Base-by-base conservation (phyloP, 2,329 filamentous ascomycete genomes). In the Chaetomiaceae sp. region DNA sequence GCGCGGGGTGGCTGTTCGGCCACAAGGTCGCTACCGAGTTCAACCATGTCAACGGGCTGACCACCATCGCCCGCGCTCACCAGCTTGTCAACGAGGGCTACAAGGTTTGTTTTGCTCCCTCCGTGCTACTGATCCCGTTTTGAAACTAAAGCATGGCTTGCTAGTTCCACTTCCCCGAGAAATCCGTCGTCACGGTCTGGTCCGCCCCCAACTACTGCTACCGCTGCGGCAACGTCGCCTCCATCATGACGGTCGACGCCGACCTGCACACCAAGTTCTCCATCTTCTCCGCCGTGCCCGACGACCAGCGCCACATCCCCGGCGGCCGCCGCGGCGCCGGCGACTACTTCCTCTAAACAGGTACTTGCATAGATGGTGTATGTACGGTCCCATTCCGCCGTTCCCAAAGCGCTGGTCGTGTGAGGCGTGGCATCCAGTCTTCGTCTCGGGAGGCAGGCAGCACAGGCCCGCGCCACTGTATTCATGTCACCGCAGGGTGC, bases 41-140 rank as follows among this genome's bases (percentile, higher is more conserved):
- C 66, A 83, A 98, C 53, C 88, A 96, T 61, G 90, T 98, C 59
- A 98, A 98, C 65, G 88, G 84, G 50, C 86, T 98, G 74, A 93
- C 86, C 53, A 86, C 97, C 60, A 98, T 98, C 61, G 79, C 96
- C 22, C 85, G 93, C 40, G 93, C 93, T n/a, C 93, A 98, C 68
- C 93, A 98, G 69, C 77, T 98, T 2, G 96, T 95, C 58, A 95
- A 98, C 60, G 93, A 98, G 69, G 93, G 93, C 4, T 98, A 95
- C 68, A 95, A 98, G 75, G 87, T 95, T 60, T 55, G 71, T 14
- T 62, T 11, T 38, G 11, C 17, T n/a, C 20, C 14, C 12, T 11
- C 10, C 15, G n/a, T 6, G 9, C 15, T n/a, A 4, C 3, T 5
- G 9, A 8, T 1, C 27, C 22, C 11, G 18, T 14, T 30, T 15